Evolutionary conservation across 257 asterid species (phyloP), one percentile per base, ranked within the genome.

Genomic region (Paraleonurus japonicus): DNA sequence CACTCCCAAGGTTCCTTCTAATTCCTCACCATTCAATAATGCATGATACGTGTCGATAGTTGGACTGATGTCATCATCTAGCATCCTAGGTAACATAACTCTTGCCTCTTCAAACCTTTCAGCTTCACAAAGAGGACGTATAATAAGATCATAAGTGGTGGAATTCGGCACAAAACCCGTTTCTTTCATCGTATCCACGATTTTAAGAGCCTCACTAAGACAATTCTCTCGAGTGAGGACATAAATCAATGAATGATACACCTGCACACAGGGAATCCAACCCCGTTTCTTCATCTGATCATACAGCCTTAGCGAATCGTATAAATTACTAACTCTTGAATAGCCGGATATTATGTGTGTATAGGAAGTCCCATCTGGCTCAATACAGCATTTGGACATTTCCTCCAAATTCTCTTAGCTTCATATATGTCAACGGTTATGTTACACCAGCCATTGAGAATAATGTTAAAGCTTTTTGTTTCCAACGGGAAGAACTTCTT

Each of bases 321-420:
- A 91, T 20, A 94, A 83, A 87, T 89, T 87, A 23, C 93, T 76
- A 4, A 74, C 89, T 53, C 77, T 88, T 27, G 99, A 86, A 81
- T 86, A 78, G 80, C 99, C 89, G 1, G 99, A 84, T 33, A 94
- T 91, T 86, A 94, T 74, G 85, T 85, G 89, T 6, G 84, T 69
- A 59, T 88, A 94, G 30, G 99, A 88, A 50, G 80, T 76, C 78
- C 75, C 87, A 27, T 94, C 76, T 5, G 99, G 96, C 72, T 81
- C 80, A 50, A 89, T 85, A 45, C 99, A 94, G 72, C 82, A 84
- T 77, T 84, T 94, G 58, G 98, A 84, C 99, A 94, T 86, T 76
- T 91, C 98, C 96, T 83, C 99, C 99, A 94, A 54, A 94, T 71
- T 75, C 99, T 84, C 83, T 91, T 94, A 82, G 97, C 91, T 84